phyloP scores from a whole-genome alignment of 164 flowering plant species.

The Aristolochia californica region DNA sequence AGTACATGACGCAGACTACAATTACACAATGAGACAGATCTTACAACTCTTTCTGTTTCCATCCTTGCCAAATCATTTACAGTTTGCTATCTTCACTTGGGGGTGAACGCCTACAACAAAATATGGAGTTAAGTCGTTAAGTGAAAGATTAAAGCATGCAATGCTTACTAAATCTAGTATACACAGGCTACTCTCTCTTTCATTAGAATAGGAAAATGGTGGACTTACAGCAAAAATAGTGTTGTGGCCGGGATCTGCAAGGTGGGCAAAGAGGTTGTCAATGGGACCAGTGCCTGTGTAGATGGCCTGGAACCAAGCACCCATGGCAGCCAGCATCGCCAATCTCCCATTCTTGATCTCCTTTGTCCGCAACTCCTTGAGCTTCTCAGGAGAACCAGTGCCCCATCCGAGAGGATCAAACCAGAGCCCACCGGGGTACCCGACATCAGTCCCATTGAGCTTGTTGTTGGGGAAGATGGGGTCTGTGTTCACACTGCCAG shows the following conservation, averaged over 20 bases:
- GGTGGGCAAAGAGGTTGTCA: conserved; percentile 95
- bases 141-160: not conserved
- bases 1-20: too few species aligned
- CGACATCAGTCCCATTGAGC: conserved; percentile 95
- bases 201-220: not conserved
- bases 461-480: conserved; percentile 98
- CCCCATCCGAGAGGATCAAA: conserved; percentile 98
- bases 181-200: not conserved
- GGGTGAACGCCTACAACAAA: conserved; percentile 42
- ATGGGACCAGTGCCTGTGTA: conserved; percentile 96
- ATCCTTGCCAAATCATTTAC: too few species aligned
- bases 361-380: conserved; percentile 87
- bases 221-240: conserved; percentile 76
- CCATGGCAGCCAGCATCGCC: conserved; percentile 98
- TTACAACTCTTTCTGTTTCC: too few species aligned
- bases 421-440: conserved; percentile 98
- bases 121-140: not conserved
- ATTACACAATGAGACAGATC: too few species aligned
- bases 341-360: conserved; percentile 95
- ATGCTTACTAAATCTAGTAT: not conserved
- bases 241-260: conserved; percentile 97
- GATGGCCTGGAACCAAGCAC: conserved; percentile 91
- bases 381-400: conserved; percentile 56
- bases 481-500: conserved; percentile 92
- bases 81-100: conserved; percentile 22